Evolutionary conservation across 257 asterid genomes (phyloP), one percentile per base, ranked within the genome.

Genomic region (Apocynum venetum): DNA sequence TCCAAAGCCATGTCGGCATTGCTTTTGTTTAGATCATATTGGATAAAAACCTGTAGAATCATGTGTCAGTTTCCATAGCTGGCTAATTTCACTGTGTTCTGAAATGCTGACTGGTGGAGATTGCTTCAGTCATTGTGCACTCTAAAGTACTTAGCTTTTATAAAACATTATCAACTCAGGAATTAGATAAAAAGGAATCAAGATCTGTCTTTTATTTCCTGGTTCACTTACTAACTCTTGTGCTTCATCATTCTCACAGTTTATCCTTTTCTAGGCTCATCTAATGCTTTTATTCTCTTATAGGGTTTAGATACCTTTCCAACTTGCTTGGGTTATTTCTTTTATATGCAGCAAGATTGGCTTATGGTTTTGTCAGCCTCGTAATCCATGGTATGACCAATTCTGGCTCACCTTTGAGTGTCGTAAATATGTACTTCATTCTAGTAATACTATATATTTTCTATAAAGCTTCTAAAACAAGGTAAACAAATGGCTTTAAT

Each of bases 1-100:
- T 92, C 99, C 76, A 96, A 86, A 75, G 97, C 99, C 93, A 96
- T 87, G 78, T 96, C 99, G 25, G 98, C 98, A 81, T 89, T 91
- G 71, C 98, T 96, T 86, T 96, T 96, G 4, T 93, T 91, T 87
- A 93, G 65, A 87, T 88, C 92, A 80, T 96, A 96, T 76, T 96
- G 98, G 84, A 93, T 88, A 71, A 79, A 84, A 38, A 95, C 93
- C 99, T 94, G 91, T 81, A 83, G 55, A 80, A 82, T 71, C 78
- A 80, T 49, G 17, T 17, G 38, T 52, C 43, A 63, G 79, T 35
- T 36, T 51, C 40, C 41, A 15, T 13, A 46, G 5, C 15, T 17
- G 15, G 44, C n/a, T 19, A 15, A 72, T 74, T 25, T 36, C 35
- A 46, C 69, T 43, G 35, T 20, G 36, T 59, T 10, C 6, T 59